phyloP scores from a whole-genome alignment of 1,284 basidiomycete genomes.

The Naganishia cerealis region DNA sequence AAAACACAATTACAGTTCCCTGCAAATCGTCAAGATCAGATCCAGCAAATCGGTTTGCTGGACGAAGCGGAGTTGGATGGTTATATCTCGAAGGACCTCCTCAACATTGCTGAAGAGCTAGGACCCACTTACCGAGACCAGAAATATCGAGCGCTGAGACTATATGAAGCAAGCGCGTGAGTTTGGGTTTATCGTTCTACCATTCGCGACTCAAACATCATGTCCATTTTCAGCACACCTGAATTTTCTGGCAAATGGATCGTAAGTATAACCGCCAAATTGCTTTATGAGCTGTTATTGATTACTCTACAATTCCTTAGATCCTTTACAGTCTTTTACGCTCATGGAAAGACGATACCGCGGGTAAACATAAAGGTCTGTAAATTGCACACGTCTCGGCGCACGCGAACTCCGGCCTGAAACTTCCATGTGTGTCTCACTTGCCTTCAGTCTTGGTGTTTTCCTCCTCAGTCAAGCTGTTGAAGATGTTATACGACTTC shows the following conservation, averaged over 20 bases:
- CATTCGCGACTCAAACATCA: neutral
- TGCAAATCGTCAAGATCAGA: constrained; percentile 39
- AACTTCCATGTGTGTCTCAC: neutral
- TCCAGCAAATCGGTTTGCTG: constrained; percentile 4
- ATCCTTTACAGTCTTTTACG: constrained; percentile 52
- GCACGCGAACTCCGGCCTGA: neutral
- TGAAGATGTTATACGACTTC: constrained; percentile 56
- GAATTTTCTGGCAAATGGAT: constrained; percentile 55
- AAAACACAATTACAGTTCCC: neutral
- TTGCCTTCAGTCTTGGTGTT: constrained; percentile 53
- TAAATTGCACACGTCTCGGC: neutral
- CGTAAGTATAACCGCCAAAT: constrained; percentile 37
- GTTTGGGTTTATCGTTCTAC: neutral
- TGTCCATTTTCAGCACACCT: neutral
- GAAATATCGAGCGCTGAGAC: constrained; percentile 12
- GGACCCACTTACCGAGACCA: neutral
- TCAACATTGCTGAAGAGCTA: constrained; percentile 12
- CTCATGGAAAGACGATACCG: constrained; percentile 53
- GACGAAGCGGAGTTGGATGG: neutral
- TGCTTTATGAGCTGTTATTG: neutral
- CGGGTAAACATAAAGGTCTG: constrained; percentile 50
- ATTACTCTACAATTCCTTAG: constrained; percentile 35
- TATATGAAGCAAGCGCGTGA: constrained; percentile 23
- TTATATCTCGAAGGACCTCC: constrained; percentile 1
- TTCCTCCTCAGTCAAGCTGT: constrained; percentile 55